Evolutionary conservation across 2,329 filamentous ascomycete genomes (phyloP).

Genomic region (Thermomyces lanuginosus): DNA sequence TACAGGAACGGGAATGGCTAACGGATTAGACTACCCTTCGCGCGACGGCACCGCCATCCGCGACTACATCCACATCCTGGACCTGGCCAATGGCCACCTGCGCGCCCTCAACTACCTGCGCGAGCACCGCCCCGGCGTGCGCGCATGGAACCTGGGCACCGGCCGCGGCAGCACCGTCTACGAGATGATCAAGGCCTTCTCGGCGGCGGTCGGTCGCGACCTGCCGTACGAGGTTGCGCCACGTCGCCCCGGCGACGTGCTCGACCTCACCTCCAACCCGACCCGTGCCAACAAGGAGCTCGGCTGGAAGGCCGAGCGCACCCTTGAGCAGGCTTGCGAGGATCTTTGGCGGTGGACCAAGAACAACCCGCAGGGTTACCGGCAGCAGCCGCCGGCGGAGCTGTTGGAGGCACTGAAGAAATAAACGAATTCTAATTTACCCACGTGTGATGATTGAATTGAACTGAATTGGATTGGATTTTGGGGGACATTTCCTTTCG

Average conservation of each 20-base stretch:
- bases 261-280: slow-evolving; percentile 88
- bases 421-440: slow-evolving; percentile 1
- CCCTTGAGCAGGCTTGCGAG: slow-evolving; percentile 80
- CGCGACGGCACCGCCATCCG: slow-evolving; percentile 86
- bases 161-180: slow-evolving; percentile 90
- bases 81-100: slow-evolving; percentile 72
- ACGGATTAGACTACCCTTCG: slow-evolving; percentile 62
- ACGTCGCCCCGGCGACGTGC: slow-evolving; percentile 72
- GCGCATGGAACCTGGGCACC: slow-evolving; percentile 92
- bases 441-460: slow-evolving; percentile 2
- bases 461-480: not conserved
- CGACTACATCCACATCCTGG: slow-evolving; percentile 95
- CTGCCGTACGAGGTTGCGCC: slow-evolving; percentile 74
- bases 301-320: slow-evolving; percentile 77
- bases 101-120: slow-evolving; percentile 82
- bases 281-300: slow-evolving; percentile 75
- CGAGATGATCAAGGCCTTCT: slow-evolving; percentile 94
- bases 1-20: not conserved
- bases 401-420: slow-evolving; percentile 44
- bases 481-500: not conserved
- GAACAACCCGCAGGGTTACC: slow-evolving; percentile 92
- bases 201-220: slow-evolving; percentile 65
- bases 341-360: slow-evolving; percentile 95
- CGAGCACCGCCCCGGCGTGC: slow-evolving; percentile 68
- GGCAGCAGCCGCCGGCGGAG: slow-evolving; percentile 73